Base-by-base conservation (phyloP, 495 filamentous ascomycete genomes). In the Geopyxis carbonaria region DNA sequence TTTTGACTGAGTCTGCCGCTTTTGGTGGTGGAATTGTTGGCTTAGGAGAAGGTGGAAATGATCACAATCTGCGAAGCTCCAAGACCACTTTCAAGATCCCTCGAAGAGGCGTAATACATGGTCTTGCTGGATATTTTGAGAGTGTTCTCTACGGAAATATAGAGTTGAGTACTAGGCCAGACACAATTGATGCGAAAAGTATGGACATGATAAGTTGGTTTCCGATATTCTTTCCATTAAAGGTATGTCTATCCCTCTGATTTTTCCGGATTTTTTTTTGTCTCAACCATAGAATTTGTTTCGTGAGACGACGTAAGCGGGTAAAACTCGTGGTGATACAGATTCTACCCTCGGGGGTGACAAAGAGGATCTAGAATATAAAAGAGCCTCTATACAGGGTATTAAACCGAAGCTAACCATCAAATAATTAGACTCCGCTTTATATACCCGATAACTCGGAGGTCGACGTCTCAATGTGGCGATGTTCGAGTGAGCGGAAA, bases 121-220 rank as follows among this genome's bases (percentile, higher is more conserved):
- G 89, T 2, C 59, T 99, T 22, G 91, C 73, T 1, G 89, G 91
- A 0, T 99, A 93, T 53, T 99, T 99, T 56, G 89, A 99, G 64
- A 78, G 81, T 2, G 78, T 89, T 27, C 64, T 99, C 24, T 99
- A 94, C 50, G 63, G 63, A 3, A 73, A 70, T 41, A 68, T 94
- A 4, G 89, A 94, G 61, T 61, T 99, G 28, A 91, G 82, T 44
- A 99, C 81, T 13, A 77, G 91, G 57, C 89, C 91, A 5, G 80
- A 91, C 38, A 85, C 75, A 28, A 94, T 94, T 64, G 80, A 85
- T 34, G 65, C 64, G 35, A 94, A 95, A 69, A 93, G 84, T 61
- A 75, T 77, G 48, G 79, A 83, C 46, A 95, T 95, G 89, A 89
- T 93, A 41, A 87, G 80, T 49, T 99, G 89, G 89, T 99, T 99